Base-by-base conservation (phyloP, 441 rosid species). In the Arabidopsis lyrata region DNA sequence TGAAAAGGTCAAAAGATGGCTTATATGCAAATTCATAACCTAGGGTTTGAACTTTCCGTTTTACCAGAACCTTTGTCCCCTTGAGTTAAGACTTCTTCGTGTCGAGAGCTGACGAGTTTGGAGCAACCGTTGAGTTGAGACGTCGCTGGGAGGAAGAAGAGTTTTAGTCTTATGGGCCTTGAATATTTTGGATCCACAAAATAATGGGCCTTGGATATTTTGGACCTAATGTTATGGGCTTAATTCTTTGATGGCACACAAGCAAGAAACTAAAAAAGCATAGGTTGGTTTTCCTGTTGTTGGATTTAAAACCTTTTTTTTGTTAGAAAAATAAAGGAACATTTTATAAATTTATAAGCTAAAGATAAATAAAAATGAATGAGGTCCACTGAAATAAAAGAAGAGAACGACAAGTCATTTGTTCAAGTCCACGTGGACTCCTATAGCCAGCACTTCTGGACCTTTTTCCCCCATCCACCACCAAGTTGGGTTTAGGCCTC, bases 401-500 rank as follows among this genome's bases (percentile, higher is more conserved):
- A 56, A 39, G 76, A 69, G 13, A 63, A 34, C 20, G 80, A 64
- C 45, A 69, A 45, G 70, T 39, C 12, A 39, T 2, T 2, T 36
- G 41, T 7, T 75, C 65, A 56, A 62, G 31, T 54, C 52, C 45
- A 75, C 70, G 59, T 75, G 75, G 59, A 44, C 38, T 47, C 70
- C 35, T 18, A 35, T 47, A 50, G 53, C 70, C 64, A 68, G 62
- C 52, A 42, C 52, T 54, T 44, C 59, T 68, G 70, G 67, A 44
- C 70, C 27, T 27, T 11, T 75, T 67, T 44, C 12, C 44, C 42
- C 42, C 20, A 59, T 75, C 59, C 65, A 39, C 59, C 65, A 39
- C 44, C 75, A 63, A 63, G 55, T 63, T 76, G 61, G 61, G 36
- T 29, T 76, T 62, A 63, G 58, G 71, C 64, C 61, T 70, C 50